Conservation (phyloP, 768 basidiomycete genomes). For the Pleurotus eryngii region DNA sequence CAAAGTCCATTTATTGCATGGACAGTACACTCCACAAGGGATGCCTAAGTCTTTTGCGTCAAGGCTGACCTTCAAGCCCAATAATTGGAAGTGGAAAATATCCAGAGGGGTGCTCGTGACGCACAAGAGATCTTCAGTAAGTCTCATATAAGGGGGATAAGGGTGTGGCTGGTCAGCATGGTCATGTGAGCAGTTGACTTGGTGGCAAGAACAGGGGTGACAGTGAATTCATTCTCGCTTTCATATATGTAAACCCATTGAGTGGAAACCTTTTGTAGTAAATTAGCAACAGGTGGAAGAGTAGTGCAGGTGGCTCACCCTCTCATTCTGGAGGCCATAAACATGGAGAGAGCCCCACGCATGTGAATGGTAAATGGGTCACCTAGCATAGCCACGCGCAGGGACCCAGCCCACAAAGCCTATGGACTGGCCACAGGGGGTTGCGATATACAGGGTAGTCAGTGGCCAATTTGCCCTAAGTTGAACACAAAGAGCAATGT, state of each 20-base stretch:
- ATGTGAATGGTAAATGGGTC: not conserved
- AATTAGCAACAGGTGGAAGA: too few species aligned
- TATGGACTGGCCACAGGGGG: not conserved
- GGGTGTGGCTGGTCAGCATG: not conserved
- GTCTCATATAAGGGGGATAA: not conserved
- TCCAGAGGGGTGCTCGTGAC: not conserved
- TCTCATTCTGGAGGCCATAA: not conserved
- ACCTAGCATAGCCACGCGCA: not conserved
- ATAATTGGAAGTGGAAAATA: not conserved
- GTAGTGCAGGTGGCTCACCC: not conserved
- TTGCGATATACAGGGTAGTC: not conserved
- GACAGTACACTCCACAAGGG: not conserved
- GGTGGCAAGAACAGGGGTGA: not conserved
- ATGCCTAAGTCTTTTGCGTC: not conserved
- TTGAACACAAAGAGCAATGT: too few species aligned
- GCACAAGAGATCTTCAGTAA: not conserved
- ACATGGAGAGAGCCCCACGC: not conserved
- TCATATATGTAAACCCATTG: not conserved
- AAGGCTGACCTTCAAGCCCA: not conserved
- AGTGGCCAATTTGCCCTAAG: not conserved
- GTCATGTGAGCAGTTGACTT: not conserved
- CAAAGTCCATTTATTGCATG: not conserved
- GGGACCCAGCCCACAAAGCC: not conserved
- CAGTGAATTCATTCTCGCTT: not conserved
- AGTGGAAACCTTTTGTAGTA: not conserved